Evolutionary conservation across 2,329 filamentous ascomycete species (phyloP).

Genomic region (Akanthomyces uredinophilus): DNA sequence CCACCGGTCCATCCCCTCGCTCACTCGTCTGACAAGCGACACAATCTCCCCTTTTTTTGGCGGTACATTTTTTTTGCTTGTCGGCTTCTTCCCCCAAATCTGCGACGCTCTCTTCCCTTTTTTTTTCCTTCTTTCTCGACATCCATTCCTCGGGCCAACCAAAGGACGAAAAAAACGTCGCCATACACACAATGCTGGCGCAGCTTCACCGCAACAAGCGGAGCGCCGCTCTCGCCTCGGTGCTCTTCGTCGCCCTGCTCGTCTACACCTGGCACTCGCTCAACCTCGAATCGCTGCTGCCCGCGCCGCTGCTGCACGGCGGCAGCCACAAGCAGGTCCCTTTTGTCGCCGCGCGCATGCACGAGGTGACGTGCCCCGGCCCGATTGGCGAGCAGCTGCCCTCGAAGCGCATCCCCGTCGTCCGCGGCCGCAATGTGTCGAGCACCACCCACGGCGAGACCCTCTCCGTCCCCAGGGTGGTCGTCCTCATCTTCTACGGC

Average conservation of each 20-base stretch:
- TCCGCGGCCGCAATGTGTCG: constrained; percentile 12
- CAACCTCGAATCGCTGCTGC: constrained; percentile 12
- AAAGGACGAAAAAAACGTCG: background rate
- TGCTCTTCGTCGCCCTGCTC: constrained; percentile 7
- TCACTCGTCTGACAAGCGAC: background rate
- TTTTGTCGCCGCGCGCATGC: constrained; percentile 1
- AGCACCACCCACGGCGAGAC: constrained; percentile 11
- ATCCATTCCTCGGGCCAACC: too few relatives aligned
- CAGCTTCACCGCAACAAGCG: constrained; percentile 7
- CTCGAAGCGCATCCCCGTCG: constrained; percentile 9
- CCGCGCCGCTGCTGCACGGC: constrained; percentile 8
- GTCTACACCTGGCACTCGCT: constrained; percentile 12
- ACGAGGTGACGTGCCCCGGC: constrained; percentile 10
- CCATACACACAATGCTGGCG: background rate
- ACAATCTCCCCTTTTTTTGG: background rate
- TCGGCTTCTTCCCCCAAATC: background rate
- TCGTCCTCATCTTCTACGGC: constrained; percentile 43
- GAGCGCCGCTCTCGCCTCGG: constrained; percentile 6
- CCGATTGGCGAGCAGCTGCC: constrained; percentile 1
- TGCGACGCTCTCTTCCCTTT: background rate
- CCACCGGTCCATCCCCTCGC: background rate
- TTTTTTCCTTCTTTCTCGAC: background rate
- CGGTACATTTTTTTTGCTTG: background rate
- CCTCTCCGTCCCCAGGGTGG: constrained; percentile 27
- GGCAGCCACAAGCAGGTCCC: background rate